These are phyloP conservation scores for Paraglomus brasilianum DNA, from an alignment of 192 early-diverging fungal genomes.

Conservation along the genomic window DNA sequence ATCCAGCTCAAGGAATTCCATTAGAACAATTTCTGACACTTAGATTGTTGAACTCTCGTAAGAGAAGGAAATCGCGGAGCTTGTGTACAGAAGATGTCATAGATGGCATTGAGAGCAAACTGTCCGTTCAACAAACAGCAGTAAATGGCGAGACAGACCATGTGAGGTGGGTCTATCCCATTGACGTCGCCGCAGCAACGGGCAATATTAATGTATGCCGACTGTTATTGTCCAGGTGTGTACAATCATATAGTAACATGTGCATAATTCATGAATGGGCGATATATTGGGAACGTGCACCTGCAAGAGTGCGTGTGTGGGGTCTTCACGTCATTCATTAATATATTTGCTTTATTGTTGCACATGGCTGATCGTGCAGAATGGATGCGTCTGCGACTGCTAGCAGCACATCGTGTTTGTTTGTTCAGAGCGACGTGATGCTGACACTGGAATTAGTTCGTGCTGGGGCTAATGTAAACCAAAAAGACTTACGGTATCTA, in stretches of 20 bases:
- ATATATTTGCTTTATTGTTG: slow-evolving; percentile 14
- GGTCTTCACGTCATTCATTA: not conserved
- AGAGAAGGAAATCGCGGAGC: slow-evolving; percentile 33
- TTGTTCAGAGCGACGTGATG: slow-evolving; percentile 45
- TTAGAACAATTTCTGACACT: slow-evolving; percentile 43
- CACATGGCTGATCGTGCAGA: slow-evolving; percentile 37
- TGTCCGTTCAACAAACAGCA: not conserved
- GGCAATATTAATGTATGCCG: slow-evolving; percentile 4
- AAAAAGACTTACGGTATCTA: slow-evolving; percentile 33
- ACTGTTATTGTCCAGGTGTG: slow-evolving; percentile 11
- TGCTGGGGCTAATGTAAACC: slow-evolving; percentile 39
- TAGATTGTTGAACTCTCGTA: slow-evolving; percentile 41
- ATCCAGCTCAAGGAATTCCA: slow-evolving; percentile 42
- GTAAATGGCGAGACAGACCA: not conserved
- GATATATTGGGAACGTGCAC: too few relatives aligned
- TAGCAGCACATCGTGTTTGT: slow-evolving; percentile 35
- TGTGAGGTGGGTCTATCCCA: slow-evolving; percentile 1
- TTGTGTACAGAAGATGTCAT: slow-evolving; percentile 12
- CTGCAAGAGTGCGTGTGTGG: too few relatives aligned
- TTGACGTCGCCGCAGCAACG: slow-evolving; percentile 12
- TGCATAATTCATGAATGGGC: too few relatives aligned
- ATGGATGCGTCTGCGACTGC: slow-evolving; percentile 32
- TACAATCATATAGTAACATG: not conserved
- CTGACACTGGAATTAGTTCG: slow-evolving; percentile 39
- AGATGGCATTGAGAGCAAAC: slow-evolving; percentile 15